Evolutionary conservation across 2,329 filamentous ascomycete species (phyloP), one percentile per base, ranked within the genome.

Genomic region (Sporothrix luriei): DNA sequence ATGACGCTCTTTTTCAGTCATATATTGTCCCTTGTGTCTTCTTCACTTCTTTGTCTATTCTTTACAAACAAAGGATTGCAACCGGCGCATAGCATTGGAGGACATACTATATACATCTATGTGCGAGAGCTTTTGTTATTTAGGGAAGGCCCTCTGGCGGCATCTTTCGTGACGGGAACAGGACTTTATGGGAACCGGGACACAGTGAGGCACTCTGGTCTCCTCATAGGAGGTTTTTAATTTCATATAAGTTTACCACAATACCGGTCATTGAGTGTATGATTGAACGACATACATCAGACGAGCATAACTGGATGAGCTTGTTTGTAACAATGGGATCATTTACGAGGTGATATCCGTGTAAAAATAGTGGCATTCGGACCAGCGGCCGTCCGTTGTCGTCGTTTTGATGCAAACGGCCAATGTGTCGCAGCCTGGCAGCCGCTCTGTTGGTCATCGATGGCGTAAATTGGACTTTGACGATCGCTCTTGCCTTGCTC

Each of bases 41-140:
- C 38, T 43, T 68, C 24, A 9, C 13, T 38, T 43, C 43, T 49
- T 67, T 67, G 43, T 61, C 26, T 65, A 24, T 69, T 70, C n/a
- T 52, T 26, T 26, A 43, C 21, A 29, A 29, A 29, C 52, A 14
- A 46, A 54, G 69, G 52, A 43, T 64, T 49, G 40, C 38, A 68
- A 62, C 55, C 49, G 71, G 72, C 72, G 72, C 71, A 72, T 71
- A 70, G 71, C 72, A 73, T 69, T 29, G 71, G 57, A 69, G 55
- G 64, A 69, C 69, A 69, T 70, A 72, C 69, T 69, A 70, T 71
- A 71, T 70, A 70, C 68, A 69, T 68, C 52, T 66, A 57, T 55
- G 61, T 70, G 68, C 57, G 49, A 57, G 65, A 54, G 40, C 29
- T 66, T 65, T 46, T 62, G 38, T 68, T 38, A 61, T 48, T 43